These are phyloP conservation scores for Rosa hybrid DNA, from an alignment of 331 rosid species.

Conservation along the genomic window DNA sequence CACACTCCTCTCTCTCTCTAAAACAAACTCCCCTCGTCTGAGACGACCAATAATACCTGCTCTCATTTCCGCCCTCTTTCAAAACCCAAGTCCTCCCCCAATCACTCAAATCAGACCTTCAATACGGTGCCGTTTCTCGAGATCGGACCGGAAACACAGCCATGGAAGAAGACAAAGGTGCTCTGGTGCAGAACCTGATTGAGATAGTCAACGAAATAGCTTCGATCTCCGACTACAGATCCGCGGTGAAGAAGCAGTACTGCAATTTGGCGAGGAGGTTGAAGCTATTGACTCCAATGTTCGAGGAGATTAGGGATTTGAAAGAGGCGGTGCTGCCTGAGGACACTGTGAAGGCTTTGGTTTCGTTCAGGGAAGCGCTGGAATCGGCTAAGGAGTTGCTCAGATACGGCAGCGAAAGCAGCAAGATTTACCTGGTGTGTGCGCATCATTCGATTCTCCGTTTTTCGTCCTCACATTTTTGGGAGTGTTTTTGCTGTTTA, in stretches of 20 bases:
- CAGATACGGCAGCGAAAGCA: slow-evolving; percentile 71
- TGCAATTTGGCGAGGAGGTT: slow-evolving; percentile 79
- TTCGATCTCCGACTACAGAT: slow-evolving; percentile 72
- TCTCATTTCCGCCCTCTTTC: slow-evolving; percentile 26
- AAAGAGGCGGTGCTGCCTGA: slow-evolving; percentile 45
- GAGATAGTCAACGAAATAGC: slow-evolving; percentile 64
- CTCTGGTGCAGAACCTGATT: slow-evolving; percentile 42
- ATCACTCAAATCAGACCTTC: not conserved
- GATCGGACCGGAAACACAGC: slow-evolving; percentile 34
- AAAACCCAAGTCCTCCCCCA: slow-evolving; percentile 8
- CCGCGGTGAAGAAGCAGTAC: slow-evolving; percentile 76
- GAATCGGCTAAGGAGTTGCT: slow-evolving; percentile 68
- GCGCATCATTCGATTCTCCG: slow-evolving; percentile 12
- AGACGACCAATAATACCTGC: slow-evolving; percentile 25
- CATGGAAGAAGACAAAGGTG: slow-evolving; percentile 73
- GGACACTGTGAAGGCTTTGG: slow-evolving; percentile 48
- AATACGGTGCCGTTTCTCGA: slow-evolving; percentile 22
- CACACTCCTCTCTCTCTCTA: not conserved
- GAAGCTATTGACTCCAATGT: slow-evolving; percentile 86
- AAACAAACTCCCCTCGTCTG: slow-evolving; percentile 3
- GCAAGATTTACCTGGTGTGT: slow-evolving; percentile 93
- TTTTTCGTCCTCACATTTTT: slow-evolving; percentile 6
- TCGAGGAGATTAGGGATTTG: slow-evolving; percentile 82
- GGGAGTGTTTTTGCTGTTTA: not conserved
- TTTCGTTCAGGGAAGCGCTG: slow-evolving; percentile 59